Evolutionary conservation across 306 rosid genomes (phyloP), one percentile per base, ranked within the genome.

Genomic region (Cicer cuneatum): DNA sequence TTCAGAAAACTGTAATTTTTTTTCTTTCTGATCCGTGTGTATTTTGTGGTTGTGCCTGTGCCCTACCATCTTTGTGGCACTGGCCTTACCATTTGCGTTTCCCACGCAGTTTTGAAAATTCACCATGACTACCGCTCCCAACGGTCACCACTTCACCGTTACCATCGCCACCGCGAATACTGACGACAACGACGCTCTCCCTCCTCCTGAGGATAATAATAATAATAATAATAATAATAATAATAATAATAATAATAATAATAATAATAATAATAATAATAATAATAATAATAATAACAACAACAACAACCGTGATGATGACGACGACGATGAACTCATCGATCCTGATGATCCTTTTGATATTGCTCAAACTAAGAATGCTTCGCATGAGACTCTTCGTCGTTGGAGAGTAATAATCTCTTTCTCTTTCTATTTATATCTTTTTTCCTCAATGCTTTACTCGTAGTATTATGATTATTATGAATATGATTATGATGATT

Each of bases 281-380:
- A 29, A 29, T 29, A 29, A 29, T 29, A 24, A 24, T 24, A 29
- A 3, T 42, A 7, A 51, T 62, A 21, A 10, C 51, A 57, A 46
- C 12, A 48, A 49, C 56, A 14, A 49, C 9, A 11, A 40, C 6
- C 13, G 4, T 3, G 51, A 65, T 5, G 64, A 67, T 0, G 69
- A 51, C 1, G 83, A 78, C 0, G 61, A 69, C 1, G 68, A 37
- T 1, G 53, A 65, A 12, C 54, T 11, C 4, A 21, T 21, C 3
- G 83, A 70, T 66, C 83, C 83, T 1, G 75, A 71, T 6, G 92
- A 89, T 78, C 98, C 98, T 33, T 93, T 93, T 8, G 94, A 93
- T 53, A 79, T 93, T 35, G 63, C 89, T 1, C 79, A 85, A 11
- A 93, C 98, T 14, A 93, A 93, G 80, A 91, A 91, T 59, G 98